Base-by-base conservation (phyloP, 768 basidiomycete genomes). In the Glaciozyma martinii region DNA sequence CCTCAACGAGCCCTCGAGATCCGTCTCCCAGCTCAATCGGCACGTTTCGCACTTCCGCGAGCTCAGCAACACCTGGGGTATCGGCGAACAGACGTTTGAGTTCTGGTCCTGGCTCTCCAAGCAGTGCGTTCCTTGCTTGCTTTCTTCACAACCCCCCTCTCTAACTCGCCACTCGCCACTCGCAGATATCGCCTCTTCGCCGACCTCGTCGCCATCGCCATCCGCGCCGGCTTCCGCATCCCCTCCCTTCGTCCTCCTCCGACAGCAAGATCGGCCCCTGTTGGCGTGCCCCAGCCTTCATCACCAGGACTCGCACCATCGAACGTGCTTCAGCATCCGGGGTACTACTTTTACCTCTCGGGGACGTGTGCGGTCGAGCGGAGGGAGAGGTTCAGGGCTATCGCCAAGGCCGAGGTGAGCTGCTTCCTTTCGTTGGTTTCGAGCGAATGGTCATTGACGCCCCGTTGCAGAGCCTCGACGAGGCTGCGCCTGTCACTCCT, bases 31-130 rank as follows among this genome's bases (percentile, higher is more conserved):
- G 67, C 86, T 97, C 75, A 87, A 85, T 65, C 82, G 84, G 18
- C 95, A 99, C 74, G 82, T 94, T 66, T 84, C 85, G 42, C 84
- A 84, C 66, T 94, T 95, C 71, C 82, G 86, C 8, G 89, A 91
- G 72, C 84, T 99, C 70, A 77, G 66, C 53, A 79, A 87, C 25
- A 86, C 87, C 1, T 97, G 95, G 94, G 89, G 90, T 12, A 97
- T 97, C 61, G 93, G 92, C 21, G 90, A 93, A 72, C 89, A 92
- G 73, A 95, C 90, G 0, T 97, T 89, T 70, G 95, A 98, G 75
- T 97, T 86, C 74, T 97, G 94, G 94, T 89, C 88, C 70, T 99
- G 93, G 94, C 80, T 92, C 61, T 88, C 90, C 12, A 80, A 91
- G 74, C 92, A 95, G 89, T 91, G 72, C 62, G 87, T 81, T 23